Evolutionary conservation across 306 rosid genomes (phyloP), one percentile per base, ranked within the genome.

Genomic region (Sechiopsis laciniata): DNA sequence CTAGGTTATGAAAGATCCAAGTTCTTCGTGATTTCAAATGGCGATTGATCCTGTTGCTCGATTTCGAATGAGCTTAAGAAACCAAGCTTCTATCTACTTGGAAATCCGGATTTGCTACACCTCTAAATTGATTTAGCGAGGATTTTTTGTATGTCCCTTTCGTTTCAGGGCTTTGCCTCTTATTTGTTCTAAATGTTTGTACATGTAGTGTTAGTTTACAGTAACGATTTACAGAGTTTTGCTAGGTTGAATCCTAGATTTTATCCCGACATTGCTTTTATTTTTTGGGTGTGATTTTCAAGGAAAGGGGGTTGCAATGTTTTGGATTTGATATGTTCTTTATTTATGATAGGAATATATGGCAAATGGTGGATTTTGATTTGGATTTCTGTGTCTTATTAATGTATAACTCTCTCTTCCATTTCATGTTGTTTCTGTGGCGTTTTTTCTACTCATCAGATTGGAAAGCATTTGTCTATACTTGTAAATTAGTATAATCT

Each of bases 171-270:
- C 7, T 42, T 32, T 68, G 20, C 42, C 50, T 68, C 21, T 42
- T 22, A 9, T 68, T 52, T 68, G 35, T 66, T 68, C 73, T 21
- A 68, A 19, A 68, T 48, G 73, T 20, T 68, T 48, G 73, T 46
- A 68, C 57, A 7, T 21, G 53, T 68, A 68, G 73, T 46, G 13
- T 22, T 24, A 68, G 29, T 21, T 68, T 35, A 22, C 10, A 10
- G 54, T 46, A 68, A 32, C 56, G 73, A 13, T 21, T 13, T 50
- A 68, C 57, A 21, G 19, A 48, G 57, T 21, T 46, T 21, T 48
- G 57, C 32, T 68, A 15, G 10, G 56, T 19, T 21, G 6, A 21
- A 68, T 19, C 57, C 40, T 48, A 50, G 56, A 48, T 21, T 67
- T 67, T 21, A 12, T 68, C 14, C 3, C 20, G 37, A 48, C 56